Conservation (phyloP, 768 basidiomycete genomes). For the Psilocybe subaeruginosa region DNA sequence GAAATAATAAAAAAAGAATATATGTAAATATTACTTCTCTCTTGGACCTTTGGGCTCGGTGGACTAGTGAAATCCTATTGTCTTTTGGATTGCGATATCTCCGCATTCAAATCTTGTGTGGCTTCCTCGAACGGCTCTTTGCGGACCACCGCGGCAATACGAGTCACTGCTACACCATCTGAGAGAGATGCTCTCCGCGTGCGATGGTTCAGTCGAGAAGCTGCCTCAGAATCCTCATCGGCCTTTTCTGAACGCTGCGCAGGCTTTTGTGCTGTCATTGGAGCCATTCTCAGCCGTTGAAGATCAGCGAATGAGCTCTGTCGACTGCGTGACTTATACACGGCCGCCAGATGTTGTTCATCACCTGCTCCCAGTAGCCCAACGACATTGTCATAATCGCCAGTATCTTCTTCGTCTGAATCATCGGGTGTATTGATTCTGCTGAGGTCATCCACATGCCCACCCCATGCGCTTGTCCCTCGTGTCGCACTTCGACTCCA, state of each 20-base stretch:
- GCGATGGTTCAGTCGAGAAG: conserved; percentile 49
- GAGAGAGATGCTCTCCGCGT: conserved; percentile 65
- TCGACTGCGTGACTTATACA: conserved; percentile 56
- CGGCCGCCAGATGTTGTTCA: conserved; percentile 33
- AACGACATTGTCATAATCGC: conserved; percentile 91
- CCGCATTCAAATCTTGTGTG: conserved; percentile 70
- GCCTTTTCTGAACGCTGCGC: conserved; percentile 12
- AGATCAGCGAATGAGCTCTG: conserved; percentile 83
- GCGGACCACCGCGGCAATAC: conserved; percentile 62
- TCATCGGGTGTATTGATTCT: conserved; percentile 71
- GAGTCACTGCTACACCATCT: conserved; percentile 62
- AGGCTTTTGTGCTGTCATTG: conserved; percentile 21
- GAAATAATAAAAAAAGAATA: neutral
- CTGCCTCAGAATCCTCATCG: conserved; percentile 42
- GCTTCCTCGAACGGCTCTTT: conserved; percentile 62
- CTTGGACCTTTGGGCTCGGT: neutral
- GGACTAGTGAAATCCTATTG: neutral
- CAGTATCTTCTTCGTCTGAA: conserved; percentile 85
- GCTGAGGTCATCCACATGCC: conserved; percentile 58
- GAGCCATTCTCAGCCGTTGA: conserved; percentile 59
- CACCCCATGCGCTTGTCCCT: conserved; percentile 90
- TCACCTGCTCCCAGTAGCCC: conserved; percentile 61
- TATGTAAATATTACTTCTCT: neutral
- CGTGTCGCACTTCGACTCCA: conserved; percentile 79
- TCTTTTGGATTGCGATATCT: conserved; percentile 44